Conservation (phyloP, 768 basidiomycete genomes). For the Tricholoma furcatifolium region DNA sequence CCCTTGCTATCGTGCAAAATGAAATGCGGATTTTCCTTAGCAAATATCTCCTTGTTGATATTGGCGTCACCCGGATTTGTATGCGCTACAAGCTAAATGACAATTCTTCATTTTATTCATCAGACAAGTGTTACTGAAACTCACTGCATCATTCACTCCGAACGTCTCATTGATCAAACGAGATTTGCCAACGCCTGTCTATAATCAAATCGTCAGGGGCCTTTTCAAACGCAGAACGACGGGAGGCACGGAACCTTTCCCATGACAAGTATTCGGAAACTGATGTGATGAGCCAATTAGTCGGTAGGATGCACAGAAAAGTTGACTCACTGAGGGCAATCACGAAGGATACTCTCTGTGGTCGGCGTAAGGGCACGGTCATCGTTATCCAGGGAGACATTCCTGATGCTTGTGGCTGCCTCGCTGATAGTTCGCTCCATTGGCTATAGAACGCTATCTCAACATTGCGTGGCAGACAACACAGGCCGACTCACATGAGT, state of each 20-base stretch:
- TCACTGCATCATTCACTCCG: slow-evolving; percentile 23
- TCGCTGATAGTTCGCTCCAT: not conserved
- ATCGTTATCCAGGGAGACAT: not conserved
- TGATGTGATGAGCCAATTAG: not conserved
- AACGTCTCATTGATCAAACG: slow-evolving; percentile 27
- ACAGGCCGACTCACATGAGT: not conserved
- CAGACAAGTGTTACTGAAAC: not conserved
- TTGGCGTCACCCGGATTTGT: slow-evolving; percentile 19
- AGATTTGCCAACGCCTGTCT: slow-evolving; percentile 31
- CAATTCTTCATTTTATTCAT: not conserved
- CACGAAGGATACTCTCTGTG: slow-evolving; percentile 14
- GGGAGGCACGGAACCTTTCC: slow-evolving; percentile 20
- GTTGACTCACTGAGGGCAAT: slow-evolving; percentile 12
- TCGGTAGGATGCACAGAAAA: not conserved
- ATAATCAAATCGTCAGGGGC: not conserved
- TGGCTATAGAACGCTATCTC: not conserved
- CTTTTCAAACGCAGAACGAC: not conserved
- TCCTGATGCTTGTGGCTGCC: not conserved
- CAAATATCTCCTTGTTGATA: slow-evolving; percentile 25
- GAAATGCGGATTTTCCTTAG: slow-evolving; percentile 24
- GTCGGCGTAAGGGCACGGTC: slow-evolving; percentile 5
- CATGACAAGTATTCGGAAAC: slow-evolving; percentile 25
- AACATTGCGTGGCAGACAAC: not conserved
- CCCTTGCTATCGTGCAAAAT: slow-evolving; percentile 30
- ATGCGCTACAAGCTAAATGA: slow-evolving; percentile 20